phyloP scores from a whole-genome alignment of 495 filamentous ascomycete species.

The Saxophila tyrrhenica region DNA sequence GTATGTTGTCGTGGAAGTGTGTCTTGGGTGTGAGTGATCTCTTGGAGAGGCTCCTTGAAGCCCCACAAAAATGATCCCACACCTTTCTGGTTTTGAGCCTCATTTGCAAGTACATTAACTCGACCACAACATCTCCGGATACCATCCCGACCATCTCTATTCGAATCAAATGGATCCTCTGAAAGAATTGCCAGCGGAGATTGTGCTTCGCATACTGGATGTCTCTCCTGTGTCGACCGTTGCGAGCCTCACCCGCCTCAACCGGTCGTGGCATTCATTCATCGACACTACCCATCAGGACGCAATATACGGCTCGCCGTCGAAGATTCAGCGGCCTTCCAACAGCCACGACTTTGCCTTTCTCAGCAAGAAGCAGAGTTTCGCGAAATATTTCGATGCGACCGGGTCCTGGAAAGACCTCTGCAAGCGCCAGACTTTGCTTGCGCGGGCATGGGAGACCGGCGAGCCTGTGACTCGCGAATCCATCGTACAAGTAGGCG shows the following conservation, averaged over 20 bases:
- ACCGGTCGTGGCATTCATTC: slow-evolving; percentile 14
- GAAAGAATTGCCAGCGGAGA: slow-evolving; percentile 8
- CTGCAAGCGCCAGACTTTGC: slow-evolving; percentile 14
- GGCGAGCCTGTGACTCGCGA: slow-evolving; percentile 5
- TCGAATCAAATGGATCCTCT: slow-evolving; percentile 4
- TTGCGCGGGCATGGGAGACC: slow-evolving; percentile 9
- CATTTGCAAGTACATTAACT: no score
- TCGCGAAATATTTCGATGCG: slow-evolving; percentile 11
- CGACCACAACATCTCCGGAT: neutral
- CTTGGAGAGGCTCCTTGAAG: no score
- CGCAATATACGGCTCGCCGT: slow-evolving; percentile 7
- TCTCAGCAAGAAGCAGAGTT: slow-evolving; percentile 1
- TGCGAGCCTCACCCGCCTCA: slow-evolving; percentile 1
- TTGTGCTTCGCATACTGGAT: slow-evolving; percentile 15
- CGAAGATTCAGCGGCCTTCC: slow-evolving; percentile 1
- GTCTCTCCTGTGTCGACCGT: slow-evolving; percentile 4
- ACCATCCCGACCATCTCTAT: neutral
- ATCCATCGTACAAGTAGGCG: slow-evolving; percentile 3
- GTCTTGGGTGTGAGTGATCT: no score
- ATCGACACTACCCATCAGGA: slow-evolving; percentile 16
- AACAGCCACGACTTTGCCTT: slow-evolving; percentile 8
- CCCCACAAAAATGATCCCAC: no score
- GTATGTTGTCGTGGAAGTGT: no score
- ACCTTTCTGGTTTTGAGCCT: no score
- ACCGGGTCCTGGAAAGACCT: slow-evolving; percentile 11